Base-by-base conservation (phyloP, 768 basidiomycete genomes). In the Amanita phalloides region DNA sequence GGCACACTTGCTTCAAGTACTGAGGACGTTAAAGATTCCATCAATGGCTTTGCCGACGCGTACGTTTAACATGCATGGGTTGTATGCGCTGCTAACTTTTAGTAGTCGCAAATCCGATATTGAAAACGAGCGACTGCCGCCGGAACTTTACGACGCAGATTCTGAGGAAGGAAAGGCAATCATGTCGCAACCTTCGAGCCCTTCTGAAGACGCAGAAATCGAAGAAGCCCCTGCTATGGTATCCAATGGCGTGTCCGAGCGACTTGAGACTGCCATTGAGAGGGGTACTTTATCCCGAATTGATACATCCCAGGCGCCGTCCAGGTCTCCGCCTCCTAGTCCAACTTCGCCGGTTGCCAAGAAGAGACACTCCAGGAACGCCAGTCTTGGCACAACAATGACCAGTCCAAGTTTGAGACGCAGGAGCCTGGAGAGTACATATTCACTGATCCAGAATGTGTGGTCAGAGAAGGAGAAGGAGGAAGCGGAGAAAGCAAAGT, bases 71-170 rank as follows among this genome's bases (percentile, higher is more conserved):
- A 33, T 37, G 45, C 39, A 36, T 20, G 28, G 4, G 23, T n/a
- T 32, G 30, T 14, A 46, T 28, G 35, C 38, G 42, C 43, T 10
- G 41, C n/a, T 35, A 13, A 28, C 11, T 23, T 39, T 9, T 49
- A 14, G 26, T 57, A 94, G 92, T 38, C 91, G 93, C 55, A 94
- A 93, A 71, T 91, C 89, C 41, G 96, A 98, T 73, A 97, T 98
- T 58, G 95, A 98, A 69, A 98, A 98, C 69, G 96, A 99, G 68
- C 86, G 93, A 32, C 73, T 98, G n/a, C 96, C 95, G 2, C 95
- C 95, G 2, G 92, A 97, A 13, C 75, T 99, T 14, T 86, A 91
- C 64, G 94, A 97, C 61, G 84, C 82, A 5, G 70, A 77, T 56
- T 84, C 81, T 8, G 78, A 78, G 56, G 82, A 86, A 67, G 84